Base-by-base conservation (phyloP, 768 basidiomycete species). In the Tephrocybe sp. region DNA sequence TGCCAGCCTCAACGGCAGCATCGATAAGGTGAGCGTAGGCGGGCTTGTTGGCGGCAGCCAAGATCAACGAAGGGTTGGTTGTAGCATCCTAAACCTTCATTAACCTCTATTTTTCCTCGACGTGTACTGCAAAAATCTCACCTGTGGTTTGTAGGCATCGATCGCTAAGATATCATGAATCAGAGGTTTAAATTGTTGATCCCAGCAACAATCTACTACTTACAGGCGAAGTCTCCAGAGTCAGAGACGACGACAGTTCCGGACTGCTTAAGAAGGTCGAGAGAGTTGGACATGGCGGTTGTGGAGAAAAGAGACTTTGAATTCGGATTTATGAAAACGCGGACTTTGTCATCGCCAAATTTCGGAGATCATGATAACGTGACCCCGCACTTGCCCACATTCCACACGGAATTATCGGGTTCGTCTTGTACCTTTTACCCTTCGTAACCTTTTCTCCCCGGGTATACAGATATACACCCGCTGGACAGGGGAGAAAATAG, bases 241-340 rank as follows among this genome's bases (percentile, higher is more conserved):
- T 99, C 96, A 40, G 92, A 94, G 64, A 96, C 93, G 72, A 98
- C 95, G 68, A 89, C 83, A 65, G 96, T 98, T 63, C 94, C 96
- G 62, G 89, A 89, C 60, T 87, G 80, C 67, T 96, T 96, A 67
- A 96, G 89, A 53, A 69, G 72, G 63, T 91, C 89, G 60, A 92
- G 85, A 39, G 89, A 88, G 62, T 78, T 89, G 54, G 87, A 76
- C 89, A 89, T 90, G 72, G 69, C 71, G 31, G 44, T 47, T 18
- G 49, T 44, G 44, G 41, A 43, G 55, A 52, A 42, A 47, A 44
- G 41, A 16, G 37, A 28, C 26, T n/a, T n/a, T 21, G 40, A 40
- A 31, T 24, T 34, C 28, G 38, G 32, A 54, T 44, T 54, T 47
- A 51, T 44, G 43, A 37, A 54, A 47, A 49, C 24, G 3, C 44